A percentile compares a stretch with the other conserved stretches of the same genome.
Evolutionary conservation across 306 rosid genomes (phyloP).

Genomic region (Corylus americana): DNA sequence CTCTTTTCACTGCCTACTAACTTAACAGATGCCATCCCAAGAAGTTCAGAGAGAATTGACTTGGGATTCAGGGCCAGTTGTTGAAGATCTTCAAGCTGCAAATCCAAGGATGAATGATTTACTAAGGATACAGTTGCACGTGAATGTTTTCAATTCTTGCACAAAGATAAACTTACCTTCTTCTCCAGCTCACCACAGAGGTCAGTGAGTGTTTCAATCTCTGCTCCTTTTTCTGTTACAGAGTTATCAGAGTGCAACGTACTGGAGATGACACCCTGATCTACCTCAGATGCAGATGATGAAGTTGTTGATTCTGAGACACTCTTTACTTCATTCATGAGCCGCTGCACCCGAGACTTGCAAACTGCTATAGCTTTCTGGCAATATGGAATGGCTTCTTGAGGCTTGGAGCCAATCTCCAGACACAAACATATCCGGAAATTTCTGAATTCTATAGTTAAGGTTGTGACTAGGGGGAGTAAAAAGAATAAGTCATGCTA

Average conservation of each 20-base stretch:
- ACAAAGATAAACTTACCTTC: slow-evolving; percentile 52
- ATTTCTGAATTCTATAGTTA: slow-evolving; percentile 62
- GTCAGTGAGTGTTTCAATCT: slow-evolving; percentile 74
- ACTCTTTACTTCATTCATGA: slow-evolving; percentile 58
- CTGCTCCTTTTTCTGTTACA: slow-evolving; percentile 60
- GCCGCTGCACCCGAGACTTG: slow-evolving; percentile 66
- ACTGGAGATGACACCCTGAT: slow-evolving; percentile 37
- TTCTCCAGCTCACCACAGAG: slow-evolving; percentile 87
- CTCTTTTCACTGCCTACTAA: slow-evolving; percentile 40
- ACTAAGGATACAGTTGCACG: slow-evolving; percentile 12
- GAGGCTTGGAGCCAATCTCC: slow-evolving; percentile 73
- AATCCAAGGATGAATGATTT: slow-evolving; percentile 15
- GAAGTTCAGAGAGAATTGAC: slow-evolving; percentile 74
- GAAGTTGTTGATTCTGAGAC: slow-evolving; percentile 40
- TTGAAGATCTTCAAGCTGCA: slow-evolving; percentile 97
- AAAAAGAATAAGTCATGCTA: neutral
- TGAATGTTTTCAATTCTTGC: neutral
- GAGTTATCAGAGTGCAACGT: slow-evolving; percentile 40
- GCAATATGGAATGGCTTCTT: slow-evolving; percentile 77
- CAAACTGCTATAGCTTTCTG: slow-evolving; percentile 82
- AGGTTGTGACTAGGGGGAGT: slow-evolving; percentile 33
- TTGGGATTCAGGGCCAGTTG: slow-evolving; percentile 72
- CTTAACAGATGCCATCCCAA: slow-evolving; percentile 66
- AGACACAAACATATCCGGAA: slow-evolving; percentile 90
- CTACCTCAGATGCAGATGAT: slow-evolving; percentile 44